phyloP scores from a whole-genome alignment of 2,329 filamentous ascomycete species.

The Cercospora sp. region DNA sequence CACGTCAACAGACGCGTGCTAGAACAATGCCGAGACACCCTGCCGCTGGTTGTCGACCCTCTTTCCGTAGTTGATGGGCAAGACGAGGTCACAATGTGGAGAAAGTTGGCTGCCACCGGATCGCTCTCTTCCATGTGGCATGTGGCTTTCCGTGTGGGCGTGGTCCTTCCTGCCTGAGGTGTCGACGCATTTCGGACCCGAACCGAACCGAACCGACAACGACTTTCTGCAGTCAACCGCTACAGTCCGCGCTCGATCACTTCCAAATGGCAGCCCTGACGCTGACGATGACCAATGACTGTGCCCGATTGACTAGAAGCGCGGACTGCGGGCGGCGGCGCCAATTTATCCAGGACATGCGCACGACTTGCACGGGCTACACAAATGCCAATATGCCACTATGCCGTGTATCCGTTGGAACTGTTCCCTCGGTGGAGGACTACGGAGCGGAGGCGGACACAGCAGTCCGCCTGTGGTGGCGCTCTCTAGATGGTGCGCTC shows the following conservation, averaged over 20 bases:
- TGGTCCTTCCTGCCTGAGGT: background rate
- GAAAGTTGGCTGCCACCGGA: background rate
- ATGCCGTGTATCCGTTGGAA: background rate
- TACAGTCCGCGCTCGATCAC: background rate
- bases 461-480: background rate
- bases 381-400: background rate
- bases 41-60: background rate
- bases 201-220: background rate
- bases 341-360: background rate
- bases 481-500: background rate
- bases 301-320: background rate
- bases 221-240: background rate
- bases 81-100: background rate
- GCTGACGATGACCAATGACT: background rate
- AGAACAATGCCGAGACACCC: background rate
- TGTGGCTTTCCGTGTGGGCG: background rate
- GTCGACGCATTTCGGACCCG: background rate
- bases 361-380: background rate
- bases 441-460: constrained; percentile 6
- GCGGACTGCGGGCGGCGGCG: background rate
- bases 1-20: background rate
- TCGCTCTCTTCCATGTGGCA: background rate
- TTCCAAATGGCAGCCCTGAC: background rate
- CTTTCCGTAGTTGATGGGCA: background rate
- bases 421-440: background rate